Conservation (phyloP, 495 filamentous ascomycete species). For the Penicillium mononematosum region DNA sequence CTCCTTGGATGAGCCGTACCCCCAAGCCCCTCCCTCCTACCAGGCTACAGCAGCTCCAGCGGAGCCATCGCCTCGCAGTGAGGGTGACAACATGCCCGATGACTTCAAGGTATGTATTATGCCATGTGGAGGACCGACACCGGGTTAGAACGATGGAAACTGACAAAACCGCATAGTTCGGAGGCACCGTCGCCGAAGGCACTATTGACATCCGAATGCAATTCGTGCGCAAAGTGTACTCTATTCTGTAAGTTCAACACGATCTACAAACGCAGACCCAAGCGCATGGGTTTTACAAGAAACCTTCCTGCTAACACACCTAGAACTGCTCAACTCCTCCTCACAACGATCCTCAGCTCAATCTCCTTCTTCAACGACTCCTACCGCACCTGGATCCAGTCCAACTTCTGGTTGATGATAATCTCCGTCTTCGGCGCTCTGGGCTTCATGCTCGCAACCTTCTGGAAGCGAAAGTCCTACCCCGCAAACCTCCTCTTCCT, state of each 20-base stretch:
- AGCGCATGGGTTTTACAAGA: not conserved
- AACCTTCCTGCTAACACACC: constrained; percentile 13
- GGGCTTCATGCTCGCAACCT: constrained; percentile 81
- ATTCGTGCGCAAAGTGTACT: constrained; percentile 93
- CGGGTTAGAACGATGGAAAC: not conserved
- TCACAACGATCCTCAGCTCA: constrained; percentile 75
- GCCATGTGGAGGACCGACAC: too few relatives aligned
- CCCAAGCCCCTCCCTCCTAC: constrained; percentile 79
- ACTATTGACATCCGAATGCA: constrained; percentile 95
- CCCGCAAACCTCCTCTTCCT: constrained; percentile 94
- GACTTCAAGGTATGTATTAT: constrained; percentile 80
- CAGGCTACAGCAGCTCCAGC: constrained; percentile 51
- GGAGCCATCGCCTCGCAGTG: constrained; percentile 66
- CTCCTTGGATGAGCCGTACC: constrained; percentile 63
- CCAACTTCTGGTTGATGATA: constrained; percentile 80
- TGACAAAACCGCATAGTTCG: constrained; percentile 57
- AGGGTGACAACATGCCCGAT: constrained; percentile 90
- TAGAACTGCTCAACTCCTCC: constrained; percentile 83
- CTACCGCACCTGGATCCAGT: constrained; percentile 88
- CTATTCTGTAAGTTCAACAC: constrained; percentile 62
- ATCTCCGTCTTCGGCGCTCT: constrained; percentile 77
- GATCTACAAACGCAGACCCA: not conserved
- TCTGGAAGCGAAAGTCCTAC: constrained; percentile 98
- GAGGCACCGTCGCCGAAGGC: constrained; percentile 85
- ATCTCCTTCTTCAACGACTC: constrained; percentile 76